Base-by-base conservation (phyloP, 169 alveolate genomes). In the Babesia bovis region DNA sequence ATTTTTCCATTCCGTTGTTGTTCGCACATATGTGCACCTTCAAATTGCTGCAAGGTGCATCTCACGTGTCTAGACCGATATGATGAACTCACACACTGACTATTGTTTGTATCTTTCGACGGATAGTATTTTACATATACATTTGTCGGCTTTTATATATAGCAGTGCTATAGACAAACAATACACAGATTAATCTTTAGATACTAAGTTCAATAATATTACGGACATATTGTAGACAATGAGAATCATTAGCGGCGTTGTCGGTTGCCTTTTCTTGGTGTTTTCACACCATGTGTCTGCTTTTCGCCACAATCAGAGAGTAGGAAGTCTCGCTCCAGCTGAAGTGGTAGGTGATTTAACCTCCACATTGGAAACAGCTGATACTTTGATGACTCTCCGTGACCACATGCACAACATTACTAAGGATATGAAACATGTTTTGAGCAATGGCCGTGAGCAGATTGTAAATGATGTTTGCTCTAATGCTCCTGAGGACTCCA, bases 151-250 rank as follows among this genome's bases (percentile, higher is more conserved):
- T 21, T 35, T 28, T 32, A 53, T 10, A 12, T 53, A 53, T 53
- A 53, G 63, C 63, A 53, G 63, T 53, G 63, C 63, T 53, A 53
- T 53, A 53, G 19, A 28, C 42, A 25, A n/a, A n/a, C n/a, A n/a
- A n/a, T n/a, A n/a, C n/a, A n/a, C n/a, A n/a, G n/a, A n/a, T n/a
- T n/a, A n/a, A n/a, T n/a, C n/a, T n/a, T n/a, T n/a, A n/a, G n/a
- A n/a, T n/a, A 17, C 25, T 5, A 7, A 53, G 42, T 53, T 35
- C 26, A 41, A 13, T 47, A 21, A 53, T 32, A 53, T 53, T 5
- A 5, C 15, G 42, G 26, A 13, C 12, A 26, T n/a, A 23, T 21
- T 13, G 10, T 53, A 17, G 26, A 47, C 32, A 32, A 55, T 58
- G 69, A 58, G 38, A 38, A 4, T 38, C 3, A 26, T 35, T 4